These are phyloP conservation scores for Graphilbum ipis-grandicollis DNA, from an alignment of 2,329 filamentous ascomycete species.

Conservation along the genomic window DNA sequence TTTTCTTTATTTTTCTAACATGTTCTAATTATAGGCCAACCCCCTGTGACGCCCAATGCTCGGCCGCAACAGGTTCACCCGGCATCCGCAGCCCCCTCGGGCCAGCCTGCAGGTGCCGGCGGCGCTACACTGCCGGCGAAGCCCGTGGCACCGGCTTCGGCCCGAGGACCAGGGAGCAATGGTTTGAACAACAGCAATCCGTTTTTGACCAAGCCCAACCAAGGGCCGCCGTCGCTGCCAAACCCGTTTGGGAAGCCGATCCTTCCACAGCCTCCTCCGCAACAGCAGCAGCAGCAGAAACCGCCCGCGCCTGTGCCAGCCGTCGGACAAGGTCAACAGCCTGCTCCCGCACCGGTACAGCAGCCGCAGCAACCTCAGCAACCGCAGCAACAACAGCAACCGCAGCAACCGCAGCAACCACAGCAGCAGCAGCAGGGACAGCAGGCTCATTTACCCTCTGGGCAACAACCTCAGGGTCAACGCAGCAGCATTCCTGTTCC, in stretches of 20 bases:
- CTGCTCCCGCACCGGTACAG: not conserved
- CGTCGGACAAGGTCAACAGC: not conserved
- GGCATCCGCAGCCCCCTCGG: too few relatives aligned
- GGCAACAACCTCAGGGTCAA: slow-evolving; percentile 3
- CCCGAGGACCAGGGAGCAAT: not conserved
- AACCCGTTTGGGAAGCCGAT: slow-evolving; percentile 10
- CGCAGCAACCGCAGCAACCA: slow-evolving; percentile 5
- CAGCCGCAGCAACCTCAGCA: not conserved
- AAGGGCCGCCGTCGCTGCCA: not conserved
- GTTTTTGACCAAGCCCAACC: slow-evolving; percentile 3
- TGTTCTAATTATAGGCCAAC: not conserved
- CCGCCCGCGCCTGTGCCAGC: not conserved
- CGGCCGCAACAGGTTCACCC: too few relatives aligned
- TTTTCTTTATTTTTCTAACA: not conserved
- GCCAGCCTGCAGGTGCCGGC: not conserved
- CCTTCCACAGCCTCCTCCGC: not conserved
- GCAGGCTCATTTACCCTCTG: slow-evolving; percentile 4
- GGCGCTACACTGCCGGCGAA: slow-evolving; percentile 5
- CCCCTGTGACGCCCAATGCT: not conserved
- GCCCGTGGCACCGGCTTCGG: not conserved
- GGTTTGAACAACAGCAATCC: slow-evolving; percentile 4
- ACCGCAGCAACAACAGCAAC: not conserved
- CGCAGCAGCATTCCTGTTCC: slow-evolving; percentile 10
- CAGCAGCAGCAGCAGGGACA: slow-evolving; percentile 5
- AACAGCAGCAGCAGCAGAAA: slow-evolving; percentile 1